Base-by-base conservation (phyloP, 768 basidiomycete genomes). In the Tulasnella sp. region DNA sequence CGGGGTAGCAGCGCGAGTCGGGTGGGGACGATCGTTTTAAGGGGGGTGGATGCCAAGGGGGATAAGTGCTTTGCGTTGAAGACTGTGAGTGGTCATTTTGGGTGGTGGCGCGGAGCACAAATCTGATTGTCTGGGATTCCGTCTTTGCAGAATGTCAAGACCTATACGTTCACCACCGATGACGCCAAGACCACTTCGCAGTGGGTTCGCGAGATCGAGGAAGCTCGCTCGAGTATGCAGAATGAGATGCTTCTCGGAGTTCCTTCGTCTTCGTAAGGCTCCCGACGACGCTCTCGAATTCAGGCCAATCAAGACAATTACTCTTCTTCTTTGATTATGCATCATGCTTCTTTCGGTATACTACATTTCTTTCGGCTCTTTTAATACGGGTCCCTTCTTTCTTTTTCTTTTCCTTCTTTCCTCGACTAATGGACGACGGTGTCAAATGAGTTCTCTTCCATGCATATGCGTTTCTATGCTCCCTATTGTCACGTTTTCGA, bases 141-240 rank as follows among this genome's bases (percentile, higher is more conserved):
- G 37, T 17, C 4, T 3, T 11, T 40, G 6, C 69, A 72, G 70
- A 39, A 32, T 1, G 35, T 34, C 29, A 72, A 72, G 39, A 62
- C 52, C 3, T 72, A 72, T 32, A 72, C 62, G 17, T 63, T 65
- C 41, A 63, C 64, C 35, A 59, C 70, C 22, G 70, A 72, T 16
- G 62, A 72, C 32, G 70, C 70, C 16, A n/a, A 22, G 22, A 40
- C 52, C 22, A 35, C 70, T 1, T 29, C 62, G 3, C 52, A 41
- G 40, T 72, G 70, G 70, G 70, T 72, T 12, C 63, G 62, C 35
- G 70, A 72, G 37, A 72, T 72, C 34, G 70, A 62, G 22, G 70
- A 72, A 1, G 70, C 47, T 17, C 68, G 68, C 17, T 39, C 68
- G 42, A 47, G 8, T 36, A 7, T 47, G 42, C 68, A 42, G 35